Evolutionary conservation across 2,329 filamentous ascomycete genomes (phyloP).

Genomic region (Ophiostoma pallidulum): DNA sequence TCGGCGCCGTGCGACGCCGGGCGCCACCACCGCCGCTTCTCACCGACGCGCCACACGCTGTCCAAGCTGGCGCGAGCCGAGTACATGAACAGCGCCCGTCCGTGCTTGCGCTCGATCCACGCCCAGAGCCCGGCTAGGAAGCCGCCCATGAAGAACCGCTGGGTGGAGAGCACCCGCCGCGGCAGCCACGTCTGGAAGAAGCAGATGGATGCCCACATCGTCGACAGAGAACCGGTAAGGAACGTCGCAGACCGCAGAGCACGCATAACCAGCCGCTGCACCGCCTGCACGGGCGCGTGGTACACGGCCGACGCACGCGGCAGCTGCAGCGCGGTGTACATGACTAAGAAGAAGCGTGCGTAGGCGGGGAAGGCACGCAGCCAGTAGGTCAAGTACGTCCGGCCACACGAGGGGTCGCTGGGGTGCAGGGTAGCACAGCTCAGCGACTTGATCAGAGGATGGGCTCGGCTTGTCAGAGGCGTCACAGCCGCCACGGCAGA

Average conservation of each 20-base stretch:
- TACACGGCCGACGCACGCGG: conserved; percentile 56
- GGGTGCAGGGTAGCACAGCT: conserved; percentile 89
- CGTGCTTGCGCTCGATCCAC: conserved; percentile 57
- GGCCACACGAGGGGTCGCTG: conserved; percentile 74
- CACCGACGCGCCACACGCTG: conserved; percentile 84
- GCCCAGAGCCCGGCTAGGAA: conserved; percentile 81
- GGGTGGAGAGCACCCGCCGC: conserved; percentile 62
- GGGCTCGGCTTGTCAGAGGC: conserved; percentile 72
- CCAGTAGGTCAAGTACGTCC: conserved; percentile 82
- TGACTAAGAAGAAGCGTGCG: conserved; percentile 64
- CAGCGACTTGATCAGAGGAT: conserved; percentile 74
- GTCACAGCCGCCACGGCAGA: conserved; percentile 55
- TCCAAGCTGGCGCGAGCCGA: conserved; percentile 69
- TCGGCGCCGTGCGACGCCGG: conserved; percentile 73
- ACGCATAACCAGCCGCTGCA: conserved; percentile 56
- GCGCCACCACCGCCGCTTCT: conserved; percentile 91
- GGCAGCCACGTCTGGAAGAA: conserved; percentile 77
- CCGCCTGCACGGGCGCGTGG: conserved; percentile 55
- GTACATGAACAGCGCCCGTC: conserved; percentile 67
- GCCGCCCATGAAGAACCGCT: conserved; percentile 84
- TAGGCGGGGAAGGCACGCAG: conserved; percentile 72
- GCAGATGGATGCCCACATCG: conserved; percentile 82
- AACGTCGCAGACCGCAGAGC: conserved; percentile 70
- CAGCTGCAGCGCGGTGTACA: conserved; percentile 64
- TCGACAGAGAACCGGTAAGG: conserved; percentile 72